Evolutionary conservation across 164 flowering plant genomes (phyloP), one percentile per base, ranked within the genome.

Genomic region (Macadamia integrifolia): DNA sequence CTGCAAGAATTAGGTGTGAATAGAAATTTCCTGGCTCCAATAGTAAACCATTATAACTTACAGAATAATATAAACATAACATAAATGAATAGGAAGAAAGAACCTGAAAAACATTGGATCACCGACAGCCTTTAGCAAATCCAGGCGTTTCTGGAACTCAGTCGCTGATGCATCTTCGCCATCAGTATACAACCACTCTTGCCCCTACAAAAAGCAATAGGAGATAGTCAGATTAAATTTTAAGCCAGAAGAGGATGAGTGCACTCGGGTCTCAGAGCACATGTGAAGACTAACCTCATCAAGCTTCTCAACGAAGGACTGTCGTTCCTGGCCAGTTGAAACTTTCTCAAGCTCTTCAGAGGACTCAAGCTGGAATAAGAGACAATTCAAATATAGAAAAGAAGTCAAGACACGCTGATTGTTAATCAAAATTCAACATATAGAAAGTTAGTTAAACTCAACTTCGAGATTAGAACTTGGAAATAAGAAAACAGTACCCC

Each of bases 171-270:
- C 99, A 87, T 95, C 94, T 80, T 95, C 99, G 60, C 98, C 99
- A 74, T 92, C 99, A 50, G 83, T 89, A 62, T 95, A 95, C 35
- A 95, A 85, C 99, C 99, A 95, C 9, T 95, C 98, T 82, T 95
- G 91, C 63, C 84, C 97, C 98, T 95, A 0, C 23, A 23, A 23
- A 76, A 74, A 76, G 66, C 44, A 69, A 58, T 32, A 57, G 7
- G 63, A 60, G 1, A 30, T 12, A 14, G 42, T 29, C 23, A 58
- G 55, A 23, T 58, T 42, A 69, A 55, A n/a, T 9, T 56, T 10
- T 71, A 23, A 23, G 17, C 5, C 3, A 32, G 9, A 18, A 53
- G 3, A 65, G 58, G 49, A 64, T 12, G 31, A 65, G n/a, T 64
- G 69, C 17, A 23, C 15, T 23, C 23, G 6, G 15, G 23, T 23